These are phyloP conservation scores for Phytopythium oedochilum DNA, from an alignment of 352 stramenopile species.

Conservation along the genomic window DNA sequence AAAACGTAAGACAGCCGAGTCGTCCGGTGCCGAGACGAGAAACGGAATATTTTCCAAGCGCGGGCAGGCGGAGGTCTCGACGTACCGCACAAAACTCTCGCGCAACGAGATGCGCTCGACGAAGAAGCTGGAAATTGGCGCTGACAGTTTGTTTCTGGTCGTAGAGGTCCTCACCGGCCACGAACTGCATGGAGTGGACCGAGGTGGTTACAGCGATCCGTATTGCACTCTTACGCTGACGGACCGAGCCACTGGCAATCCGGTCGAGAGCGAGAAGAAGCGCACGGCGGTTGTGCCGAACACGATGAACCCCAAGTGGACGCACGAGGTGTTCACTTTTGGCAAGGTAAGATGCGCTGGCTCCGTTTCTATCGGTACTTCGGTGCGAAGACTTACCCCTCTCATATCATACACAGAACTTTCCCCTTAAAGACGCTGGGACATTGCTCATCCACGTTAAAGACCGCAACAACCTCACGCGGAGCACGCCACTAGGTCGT, in stretches of 20 bases:
- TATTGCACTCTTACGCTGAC: constrained; percentile 68
- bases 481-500: constrained; percentile 58
- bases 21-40: constrained; percentile 29
- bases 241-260: constrained; percentile 38
- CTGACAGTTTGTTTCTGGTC: constrained; percentile 31
- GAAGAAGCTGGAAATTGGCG: constrained; percentile 20
- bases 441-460: constrained; percentile 68
- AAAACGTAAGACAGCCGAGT: constrained; percentile 39
- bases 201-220: constrained; percentile 66
- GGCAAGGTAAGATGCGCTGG: constrained; percentile 36
- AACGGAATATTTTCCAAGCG: constrained; percentile 47
- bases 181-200: constrained; percentile 45
- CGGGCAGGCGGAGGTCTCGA: constrained; percentile 48
- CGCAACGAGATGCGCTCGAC: constrained; percentile 64
- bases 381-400: neutral
- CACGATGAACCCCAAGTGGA: constrained; percentile 70
- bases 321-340: constrained; percentile 55
- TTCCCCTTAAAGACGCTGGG: constrained; percentile 32
- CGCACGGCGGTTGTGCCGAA: constrained; percentile 58
- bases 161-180: constrained; percentile 62
- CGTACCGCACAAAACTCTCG: constrained; percentile 37
- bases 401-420: constrained; percentile 22
- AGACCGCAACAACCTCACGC: constrained; percentile 64
- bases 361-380: neutral
- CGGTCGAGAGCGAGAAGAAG: constrained; percentile 62